Evolutionary conservation across 345 rosid genomes (phyloP).

Genomic region (Bruguiera gymnorhiza): DNA sequence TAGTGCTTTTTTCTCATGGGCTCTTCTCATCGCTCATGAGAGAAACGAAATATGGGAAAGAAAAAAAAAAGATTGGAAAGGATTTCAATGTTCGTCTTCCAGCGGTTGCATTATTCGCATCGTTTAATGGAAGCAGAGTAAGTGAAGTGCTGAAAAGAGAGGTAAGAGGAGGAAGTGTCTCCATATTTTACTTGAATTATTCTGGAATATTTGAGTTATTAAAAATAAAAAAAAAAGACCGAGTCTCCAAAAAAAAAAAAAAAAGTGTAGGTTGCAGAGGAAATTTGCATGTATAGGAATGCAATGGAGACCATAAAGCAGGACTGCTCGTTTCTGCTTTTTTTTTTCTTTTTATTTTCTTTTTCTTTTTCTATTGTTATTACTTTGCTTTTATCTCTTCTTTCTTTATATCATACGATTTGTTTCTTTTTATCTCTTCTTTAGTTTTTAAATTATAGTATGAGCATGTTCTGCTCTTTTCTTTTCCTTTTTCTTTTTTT

Average conservation of each 20-base stretch:
- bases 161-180: constrained; percentile 50
- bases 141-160: constrained; percentile 13
- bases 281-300: constrained; percentile 57
- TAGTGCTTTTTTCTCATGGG: constrained; percentile 25
- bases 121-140: neutral
- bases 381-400: constrained; percentile 36
- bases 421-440: constrained; percentile 8
- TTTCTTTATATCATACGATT: constrained; percentile 36
- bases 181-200: constrained; percentile 54
- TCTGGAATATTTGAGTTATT: constrained; percentile 44
- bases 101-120: constrained; percentile 1
- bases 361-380: neutral
- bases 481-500: too few relatives aligned
- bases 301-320: constrained; percentile 36
- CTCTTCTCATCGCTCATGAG: constrained; percentile 47
- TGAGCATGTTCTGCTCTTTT: constrained; percentile 20
- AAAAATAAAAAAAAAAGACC: constrained; percentile 23
- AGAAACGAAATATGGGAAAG: constrained; percentile 9
- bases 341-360: neutral
- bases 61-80: constrained; percentile 16
- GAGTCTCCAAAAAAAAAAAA: constrained; percentile 11
- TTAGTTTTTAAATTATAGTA: constrained; percentile 27
- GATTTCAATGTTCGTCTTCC: constrained; percentile 4
- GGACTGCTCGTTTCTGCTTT: constrained; percentile 36
- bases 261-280: constrained; percentile 46